These are phyloP conservation scores for Microdochium trichocladiopsis DNA, from an alignment of 2,329 filamentous ascomycete genomes.

Conservation along the genomic window DNA sequence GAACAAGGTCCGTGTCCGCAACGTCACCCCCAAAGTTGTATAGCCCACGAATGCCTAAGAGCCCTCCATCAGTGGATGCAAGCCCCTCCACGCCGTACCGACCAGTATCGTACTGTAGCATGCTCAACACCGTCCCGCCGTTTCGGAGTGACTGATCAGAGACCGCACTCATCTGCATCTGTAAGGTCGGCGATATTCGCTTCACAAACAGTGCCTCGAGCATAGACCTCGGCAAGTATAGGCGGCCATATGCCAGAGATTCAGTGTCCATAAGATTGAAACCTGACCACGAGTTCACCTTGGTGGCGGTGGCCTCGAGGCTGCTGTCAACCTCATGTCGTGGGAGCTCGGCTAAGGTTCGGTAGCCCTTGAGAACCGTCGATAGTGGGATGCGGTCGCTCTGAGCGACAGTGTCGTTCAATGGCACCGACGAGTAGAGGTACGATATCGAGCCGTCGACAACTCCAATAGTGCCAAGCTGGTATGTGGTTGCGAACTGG, in stretches of 20 bases:
- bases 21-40: conserved; percentile 89
- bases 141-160: conserved; percentile 65
- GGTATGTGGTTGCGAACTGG: conserved; percentile 92
- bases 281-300: conserved; percentile 5
- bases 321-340: conserved; percentile 6
- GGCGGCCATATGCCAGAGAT: conserved; percentile 65
- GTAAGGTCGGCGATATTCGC: conserved; percentile 67
- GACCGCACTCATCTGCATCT: conserved; percentile 74
- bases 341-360: conserved; percentile 61
- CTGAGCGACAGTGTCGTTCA: conserved; percentile 57
- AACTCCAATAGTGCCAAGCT: conserved; percentile 78
- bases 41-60: conserved; percentile 79
- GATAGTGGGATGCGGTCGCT: conserved; percentile 72
- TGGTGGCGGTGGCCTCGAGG: conserved; percentile 1
- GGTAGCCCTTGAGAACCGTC: conserved; percentile 74
- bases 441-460: conserved; percentile 98
- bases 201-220: conserved; percentile 82
- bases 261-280: conserved; percentile 25
- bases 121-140: conserved; percentile 66
- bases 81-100: conserved; percentile 86
- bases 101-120: conserved; percentile 76
- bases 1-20: conserved; percentile 16
- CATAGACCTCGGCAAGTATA: conserved; percentile 78
- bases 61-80: conserved; percentile 84
- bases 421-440: conserved; percentile 81